A percentile compares a stretch with the other conserved stretches of the same genome.
phyloP scores from a whole-genome alignment of 768 basidiomycete genomes.

The Trametes cubensis region DNA sequence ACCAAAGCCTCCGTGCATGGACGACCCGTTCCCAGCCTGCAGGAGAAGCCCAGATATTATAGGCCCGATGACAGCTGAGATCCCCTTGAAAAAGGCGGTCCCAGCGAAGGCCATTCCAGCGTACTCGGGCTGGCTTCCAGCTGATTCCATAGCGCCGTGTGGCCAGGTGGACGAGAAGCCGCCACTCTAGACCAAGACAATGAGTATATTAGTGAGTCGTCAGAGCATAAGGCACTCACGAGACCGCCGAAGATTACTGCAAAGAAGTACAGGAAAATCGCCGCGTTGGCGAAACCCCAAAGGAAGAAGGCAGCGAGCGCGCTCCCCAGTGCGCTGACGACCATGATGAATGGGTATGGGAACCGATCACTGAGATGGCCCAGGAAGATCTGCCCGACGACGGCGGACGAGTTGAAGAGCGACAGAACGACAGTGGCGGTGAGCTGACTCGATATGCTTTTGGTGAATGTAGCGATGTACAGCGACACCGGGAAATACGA shows the following conservation, averaged over 20 bases:
- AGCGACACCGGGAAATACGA: conserved; percentile 30
- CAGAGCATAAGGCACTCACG: conserved; percentile 1
- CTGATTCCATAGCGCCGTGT: conserved; percentile 20
- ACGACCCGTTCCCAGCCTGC: conserved; percentile 12
- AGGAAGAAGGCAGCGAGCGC: conserved; percentile 22
- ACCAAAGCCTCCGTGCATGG: conserved; percentile 19
- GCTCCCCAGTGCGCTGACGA: conserved; percentile 16
- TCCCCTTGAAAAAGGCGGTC: conserved; percentile 18
- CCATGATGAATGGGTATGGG: conserved; percentile 27
- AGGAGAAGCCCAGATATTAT: conserved; percentile 22
- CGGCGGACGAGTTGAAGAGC: conserved; percentile 27
- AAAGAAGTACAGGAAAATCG: conserved; percentile 26
- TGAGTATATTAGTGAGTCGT: background rate
- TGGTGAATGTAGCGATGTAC: conserved; percentile 26
- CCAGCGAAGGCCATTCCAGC: conserved; percentile 18
- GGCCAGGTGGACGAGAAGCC: conserved; percentile 23
- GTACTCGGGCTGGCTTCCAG: conserved; percentile 19
- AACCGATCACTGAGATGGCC: conserved; percentile 26
- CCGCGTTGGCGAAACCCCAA: conserved; percentile 27
- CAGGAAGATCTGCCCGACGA: conserved; percentile 25
- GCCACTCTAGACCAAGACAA: conserved; percentile 10
- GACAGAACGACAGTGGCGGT: conserved; percentile 26
- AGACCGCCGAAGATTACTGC: conserved; percentile 27
- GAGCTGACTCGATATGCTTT: conserved; percentile 17
- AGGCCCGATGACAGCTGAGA: conserved; percentile 24